phyloP scores from a whole-genome alignment of 176 grass and related monocot genomes.

The Canna indica region DNA sequence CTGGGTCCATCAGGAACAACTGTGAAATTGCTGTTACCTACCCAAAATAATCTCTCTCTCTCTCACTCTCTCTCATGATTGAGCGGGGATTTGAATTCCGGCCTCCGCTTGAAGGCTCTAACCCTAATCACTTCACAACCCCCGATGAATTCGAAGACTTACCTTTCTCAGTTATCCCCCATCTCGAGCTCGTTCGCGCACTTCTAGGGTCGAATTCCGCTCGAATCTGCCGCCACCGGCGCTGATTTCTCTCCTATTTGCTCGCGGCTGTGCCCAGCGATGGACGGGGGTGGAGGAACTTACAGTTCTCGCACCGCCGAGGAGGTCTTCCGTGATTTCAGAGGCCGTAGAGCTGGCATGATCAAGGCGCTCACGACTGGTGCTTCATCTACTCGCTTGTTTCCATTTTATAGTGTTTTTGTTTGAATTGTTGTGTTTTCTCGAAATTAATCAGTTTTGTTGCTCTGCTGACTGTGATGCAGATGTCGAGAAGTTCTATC shows the following conservation, averaged over 20 bases:
- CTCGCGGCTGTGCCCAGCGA: background rate
- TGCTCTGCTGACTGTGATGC: background rate
- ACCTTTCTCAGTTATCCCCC: background rate
- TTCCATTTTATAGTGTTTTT: background rate
- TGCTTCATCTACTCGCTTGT: background rate
- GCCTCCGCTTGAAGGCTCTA: background rate
- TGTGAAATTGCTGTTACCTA: too few species aligned
- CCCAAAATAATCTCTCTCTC: too few species aligned
- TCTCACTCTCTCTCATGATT: background rate
- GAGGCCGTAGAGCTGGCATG: background rate
- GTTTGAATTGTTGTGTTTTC: background rate
- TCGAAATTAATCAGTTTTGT: background rate
- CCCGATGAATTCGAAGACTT: background rate
- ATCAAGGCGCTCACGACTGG: background rate
- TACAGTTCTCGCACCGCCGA: background rate
- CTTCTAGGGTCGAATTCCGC: background rate
- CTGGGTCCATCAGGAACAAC: too few species aligned
- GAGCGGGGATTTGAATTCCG: background rate
- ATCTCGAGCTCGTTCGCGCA: too few species aligned
- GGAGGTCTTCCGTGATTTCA: background rate
- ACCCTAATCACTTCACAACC: background rate
- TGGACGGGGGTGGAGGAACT: background rate
- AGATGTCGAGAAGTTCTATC: background rate
- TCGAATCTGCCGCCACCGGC: background rate
- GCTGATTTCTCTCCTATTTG: background rate